Percentiles rank a stretch among this genome's conserved stretches.
Evolutionary conservation across 2,329 filamentous ascomycete species (phyloP).

Genomic region (Metarhizium brunneum): DNA sequence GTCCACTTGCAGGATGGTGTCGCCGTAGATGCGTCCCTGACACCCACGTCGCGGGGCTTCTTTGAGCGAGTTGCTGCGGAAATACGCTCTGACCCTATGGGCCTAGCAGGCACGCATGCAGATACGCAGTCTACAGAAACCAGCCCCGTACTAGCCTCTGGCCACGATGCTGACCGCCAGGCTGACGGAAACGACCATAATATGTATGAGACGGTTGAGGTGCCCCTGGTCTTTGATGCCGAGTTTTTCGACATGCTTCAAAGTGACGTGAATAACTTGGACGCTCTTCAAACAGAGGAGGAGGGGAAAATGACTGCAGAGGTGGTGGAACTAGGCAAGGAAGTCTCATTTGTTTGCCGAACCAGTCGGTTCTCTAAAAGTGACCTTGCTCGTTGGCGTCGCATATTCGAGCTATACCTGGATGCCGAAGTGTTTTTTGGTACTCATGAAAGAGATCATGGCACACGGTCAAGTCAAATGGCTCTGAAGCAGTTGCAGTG

Average conservation of each 20-base stretch:
- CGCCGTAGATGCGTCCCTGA: slow-evolving; percentile 59
- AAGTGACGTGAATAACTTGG: slow-evolving; percentile 59
- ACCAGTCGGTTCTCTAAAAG: slow-evolving; percentile 53
- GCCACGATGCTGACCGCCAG: slow-evolving; percentile 1
- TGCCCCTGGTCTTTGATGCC: slow-evolving; percentile 66
- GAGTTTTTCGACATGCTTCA: slow-evolving; percentile 74
- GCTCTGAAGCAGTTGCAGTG: slow-evolving; percentile 60
- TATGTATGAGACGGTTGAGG: slow-evolving; percentile 44
- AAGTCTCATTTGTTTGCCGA: slow-evolving; percentile 55
- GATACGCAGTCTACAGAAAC: slow-evolving; percentile 1
- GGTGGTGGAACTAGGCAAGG: slow-evolving; percentile 54
- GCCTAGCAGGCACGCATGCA: not conserved
- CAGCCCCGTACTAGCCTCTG: not conserved
- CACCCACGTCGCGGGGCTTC: slow-evolving; percentile 53
- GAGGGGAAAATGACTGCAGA: slow-evolving; percentile 52
- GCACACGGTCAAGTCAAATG: slow-evolving; percentile 53
- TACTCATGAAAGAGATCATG: slow-evolving; percentile 61
- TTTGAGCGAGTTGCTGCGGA: slow-evolving; percentile 50
- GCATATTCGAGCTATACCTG: slow-evolving; percentile 74
- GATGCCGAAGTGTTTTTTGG: slow-evolving; percentile 78
- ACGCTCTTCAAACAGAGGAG: slow-evolving; percentile 58
- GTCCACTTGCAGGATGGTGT: slow-evolving; percentile 58
- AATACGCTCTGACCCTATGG: slow-evolving; percentile 16
- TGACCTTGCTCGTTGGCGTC: slow-evolving; percentile 68
- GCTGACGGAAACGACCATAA: not conserved